phyloP scores from a whole-genome alignment of 169 alveolate species.

The Cryptosporidium bovis region DNA sequence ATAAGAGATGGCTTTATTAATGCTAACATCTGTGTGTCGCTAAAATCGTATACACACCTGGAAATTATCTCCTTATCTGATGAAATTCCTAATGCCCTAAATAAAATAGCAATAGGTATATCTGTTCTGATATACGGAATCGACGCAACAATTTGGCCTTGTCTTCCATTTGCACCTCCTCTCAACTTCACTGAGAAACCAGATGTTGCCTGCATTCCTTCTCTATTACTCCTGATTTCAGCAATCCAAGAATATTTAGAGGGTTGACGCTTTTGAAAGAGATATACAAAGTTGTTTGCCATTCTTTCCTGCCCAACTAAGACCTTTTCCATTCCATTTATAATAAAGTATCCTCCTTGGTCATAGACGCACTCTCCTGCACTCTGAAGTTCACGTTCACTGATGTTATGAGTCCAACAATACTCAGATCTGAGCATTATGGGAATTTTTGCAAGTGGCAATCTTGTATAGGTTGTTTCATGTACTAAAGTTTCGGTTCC shows the following conservation, averaged over 20 bases:
- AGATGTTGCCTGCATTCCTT: conserved; percentile 93
- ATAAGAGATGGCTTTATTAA: conserved; percentile 94
- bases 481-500: conserved; percentile 79
- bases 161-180: conserved; percentile 68
- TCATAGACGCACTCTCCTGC: conserved; percentile 98
- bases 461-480: conserved; percentile 86
- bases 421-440: conserved; percentile 96
- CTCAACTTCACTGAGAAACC: conserved; percentile 92
- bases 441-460: conserved; percentile 94
- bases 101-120: conserved; percentile 95
- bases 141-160: conserved; percentile 95
- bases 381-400: conserved; percentile 90
- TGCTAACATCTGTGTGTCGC: conserved; percentile 96
- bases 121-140: conserved; percentile 95
- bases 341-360: conserved; percentile 95
- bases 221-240: conserved; percentile 94
- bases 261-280: conserved; percentile 96
- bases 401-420: conserved; percentile 92
- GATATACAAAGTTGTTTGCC: conserved; percentile 99
- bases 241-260: conserved; percentile 98
- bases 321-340: conserved; percentile 99
- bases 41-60: conserved; percentile 92
- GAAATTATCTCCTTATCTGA: conserved; percentile 91
- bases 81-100: conserved; percentile 97
- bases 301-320: conserved; percentile 99